phyloP scores from a whole-genome alignment of 176 grass and related monocot genomes.

The Dendrocalamus sinicus region DNA sequence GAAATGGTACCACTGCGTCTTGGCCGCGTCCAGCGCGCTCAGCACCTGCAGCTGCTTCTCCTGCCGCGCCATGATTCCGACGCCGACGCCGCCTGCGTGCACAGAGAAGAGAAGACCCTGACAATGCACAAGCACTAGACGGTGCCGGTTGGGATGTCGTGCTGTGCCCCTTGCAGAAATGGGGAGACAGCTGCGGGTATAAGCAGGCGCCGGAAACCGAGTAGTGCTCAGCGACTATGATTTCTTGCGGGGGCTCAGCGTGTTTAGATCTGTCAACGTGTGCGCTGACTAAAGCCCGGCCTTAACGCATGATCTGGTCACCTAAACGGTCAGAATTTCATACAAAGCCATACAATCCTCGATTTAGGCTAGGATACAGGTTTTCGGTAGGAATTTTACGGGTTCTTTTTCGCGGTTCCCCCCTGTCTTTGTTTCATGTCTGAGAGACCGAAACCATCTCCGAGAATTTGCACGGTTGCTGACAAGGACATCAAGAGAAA shows the following conservation, averaged over 20 bases:
- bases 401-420: not conserved
- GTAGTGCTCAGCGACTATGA: not conserved
- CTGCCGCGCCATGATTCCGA: slow-evolving; percentile 31
- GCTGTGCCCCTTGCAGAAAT: not conserved
- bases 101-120: not conserved
- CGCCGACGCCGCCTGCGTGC: too few species aligned
- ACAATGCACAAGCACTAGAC: not conserved
- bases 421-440: not conserved
- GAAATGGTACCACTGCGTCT: slow-evolving; percentile 87
- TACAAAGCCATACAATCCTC: too few species aligned
- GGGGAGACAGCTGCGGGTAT: not conserved
- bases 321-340: too few species aligned
- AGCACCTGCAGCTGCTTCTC: slow-evolving; percentile 50
- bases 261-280: too few species aligned
- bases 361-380: too few species aligned
- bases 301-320: not conserved
- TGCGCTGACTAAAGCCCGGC: too few species aligned
- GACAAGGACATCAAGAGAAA: not conserved
- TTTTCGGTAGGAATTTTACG: not conserved
- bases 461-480: not conserved
- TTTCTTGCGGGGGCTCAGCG: too few species aligned
- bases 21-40: slow-evolving; percentile 65
- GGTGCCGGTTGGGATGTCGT: not conserved
- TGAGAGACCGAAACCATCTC: not conserved
- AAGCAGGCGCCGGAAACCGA: slow-evolving; percentile 12